Percentiles rank a stretch among this genome's conserved stretches.
phyloP scores from a whole-genome alignment of 768 basidiomycete genomes.

The Trametes cingulata region DNA sequence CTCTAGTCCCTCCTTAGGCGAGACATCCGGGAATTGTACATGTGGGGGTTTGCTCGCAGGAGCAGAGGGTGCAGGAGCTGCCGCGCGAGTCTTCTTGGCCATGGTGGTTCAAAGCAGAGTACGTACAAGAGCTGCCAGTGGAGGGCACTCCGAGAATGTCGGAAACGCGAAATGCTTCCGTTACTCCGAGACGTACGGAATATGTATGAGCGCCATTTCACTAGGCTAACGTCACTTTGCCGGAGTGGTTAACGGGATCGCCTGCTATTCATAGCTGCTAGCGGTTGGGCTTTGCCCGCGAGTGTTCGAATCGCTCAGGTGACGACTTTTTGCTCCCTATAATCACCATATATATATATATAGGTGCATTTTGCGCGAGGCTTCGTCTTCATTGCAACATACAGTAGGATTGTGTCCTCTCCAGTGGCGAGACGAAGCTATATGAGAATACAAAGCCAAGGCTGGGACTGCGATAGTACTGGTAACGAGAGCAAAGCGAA shows the following conservation, averaged over 20 bases:
- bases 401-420: too few species aligned
- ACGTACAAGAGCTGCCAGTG: neutral
- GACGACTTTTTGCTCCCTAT: constrained; percentile 44
- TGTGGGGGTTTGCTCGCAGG: neutral
- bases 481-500: neutral
- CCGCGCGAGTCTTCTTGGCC: constrained; percentile 13
- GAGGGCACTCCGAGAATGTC: neutral
- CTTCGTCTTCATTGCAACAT: too few species aligned
- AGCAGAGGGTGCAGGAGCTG: neutral
- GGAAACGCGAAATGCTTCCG: constrained; percentile 1
- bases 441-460: too few species aligned
- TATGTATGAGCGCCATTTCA: neutral
- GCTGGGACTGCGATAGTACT: too few species aligned
- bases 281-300: constrained; percentile 64
- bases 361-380: too few species aligned
- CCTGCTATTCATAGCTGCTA: constrained; percentile 42
- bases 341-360: too few species aligned
- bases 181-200: neutral
- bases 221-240: constrained; percentile 69
- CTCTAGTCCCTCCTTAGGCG: constrained; percentile 46
- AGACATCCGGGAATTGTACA: constrained; percentile 46
- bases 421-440: too few species aligned
- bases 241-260: constrained; percentile 84
- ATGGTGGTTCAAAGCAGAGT: neutral
- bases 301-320: constrained; percentile 65